Conservation (phyloP, 306 rosid species). For the Erythrophleum fordii region DNA sequence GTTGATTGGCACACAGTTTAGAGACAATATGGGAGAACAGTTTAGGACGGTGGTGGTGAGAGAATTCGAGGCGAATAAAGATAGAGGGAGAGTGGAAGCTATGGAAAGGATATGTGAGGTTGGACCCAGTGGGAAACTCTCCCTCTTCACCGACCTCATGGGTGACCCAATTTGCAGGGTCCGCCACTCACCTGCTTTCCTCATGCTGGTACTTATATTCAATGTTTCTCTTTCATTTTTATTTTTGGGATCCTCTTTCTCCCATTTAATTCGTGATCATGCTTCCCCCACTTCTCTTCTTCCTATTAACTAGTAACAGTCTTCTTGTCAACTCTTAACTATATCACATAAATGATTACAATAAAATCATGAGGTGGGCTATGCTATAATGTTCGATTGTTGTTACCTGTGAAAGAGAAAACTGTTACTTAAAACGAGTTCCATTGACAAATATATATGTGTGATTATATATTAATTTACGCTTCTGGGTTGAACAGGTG, state of each 20-base stretch:
- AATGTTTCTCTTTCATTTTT: not conserved
- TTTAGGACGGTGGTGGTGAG: slow-evolving; percentile 45
- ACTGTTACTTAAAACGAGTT: not conserved
- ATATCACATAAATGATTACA: not conserved
- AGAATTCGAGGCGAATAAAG: slow-evolving; percentile 56
- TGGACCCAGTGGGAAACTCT: slow-evolving; percentile 75
- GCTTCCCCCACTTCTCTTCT: not conserved
- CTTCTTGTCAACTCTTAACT: not conserved
- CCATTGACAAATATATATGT: not conserved
- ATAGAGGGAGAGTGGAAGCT: slow-evolving; percentile 59
- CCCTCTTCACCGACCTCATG: slow-evolving; percentile 80
- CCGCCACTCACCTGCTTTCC: slow-evolving; percentile 92
- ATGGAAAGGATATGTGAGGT: slow-evolving; percentile 86
- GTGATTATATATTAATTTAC: not conserved
- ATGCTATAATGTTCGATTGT: not conserved
- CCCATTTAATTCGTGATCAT: not conserved
- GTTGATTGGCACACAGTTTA: too few relatives aligned
- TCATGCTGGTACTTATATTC: slow-evolving; percentile 75
- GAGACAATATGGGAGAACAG: slow-evolving; percentile 38
- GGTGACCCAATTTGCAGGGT: slow-evolving; percentile 98
- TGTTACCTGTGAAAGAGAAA: not conserved
- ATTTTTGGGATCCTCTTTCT: not conserved
- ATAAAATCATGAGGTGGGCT: not conserved
- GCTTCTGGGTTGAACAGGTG: slow-evolving; percentile 52
- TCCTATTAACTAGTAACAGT: not conserved